Evolutionary conservation across 495 filamentous ascomycete genomes (phyloP), one percentile per base, ranked within the genome.

Genomic region (Aspergillus sclerotioniger): DNA sequence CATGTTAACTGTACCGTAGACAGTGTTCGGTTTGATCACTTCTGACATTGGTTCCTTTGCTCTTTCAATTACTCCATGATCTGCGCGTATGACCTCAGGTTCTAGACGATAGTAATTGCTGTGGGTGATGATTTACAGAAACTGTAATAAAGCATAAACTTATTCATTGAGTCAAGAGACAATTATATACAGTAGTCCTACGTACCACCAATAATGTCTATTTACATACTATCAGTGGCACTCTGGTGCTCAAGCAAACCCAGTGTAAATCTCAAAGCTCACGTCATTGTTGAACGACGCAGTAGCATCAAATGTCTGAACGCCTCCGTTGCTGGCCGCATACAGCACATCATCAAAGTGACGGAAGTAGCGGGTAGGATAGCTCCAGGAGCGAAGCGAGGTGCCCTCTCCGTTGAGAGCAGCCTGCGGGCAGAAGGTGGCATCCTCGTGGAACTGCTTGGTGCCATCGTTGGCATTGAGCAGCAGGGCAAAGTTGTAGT

Each of bases 311-410:
- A 83, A 84, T 0, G 64, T 65, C 20, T 83, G 58, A 20, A 77
- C 68, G 46, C 81, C 81, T 17, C 81, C 82, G 25, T 84, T 79
- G 62, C 74, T 82, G 28, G 77, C 82, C 21, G 62, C 58, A 48
- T 84, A 83, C 1, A 64, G 66, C 6, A 72, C 63, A 32, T 80
- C 74, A 20, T 60, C 51, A 62, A 76, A 82, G 58, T 84, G 82
- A 43, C 82, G 76, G 68, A 81, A 74, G 54, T 67, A 83, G 49
- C 81, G 76, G 9, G 82, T 82, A 10, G 82, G 81, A 62, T 82
- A 82, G 62, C 69, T 78, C 81, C 81, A 84, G 10, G 80, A 72
- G 21, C 79, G 76, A 50, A 84, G 64, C 13, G 80, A 72, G 62
- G 50, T 75, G 10, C 76, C 80, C 55, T 74, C 62, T 41, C 76